Conservation (phyloP, 306 rosid genomes). For the Abrus pulchellus region DNA sequence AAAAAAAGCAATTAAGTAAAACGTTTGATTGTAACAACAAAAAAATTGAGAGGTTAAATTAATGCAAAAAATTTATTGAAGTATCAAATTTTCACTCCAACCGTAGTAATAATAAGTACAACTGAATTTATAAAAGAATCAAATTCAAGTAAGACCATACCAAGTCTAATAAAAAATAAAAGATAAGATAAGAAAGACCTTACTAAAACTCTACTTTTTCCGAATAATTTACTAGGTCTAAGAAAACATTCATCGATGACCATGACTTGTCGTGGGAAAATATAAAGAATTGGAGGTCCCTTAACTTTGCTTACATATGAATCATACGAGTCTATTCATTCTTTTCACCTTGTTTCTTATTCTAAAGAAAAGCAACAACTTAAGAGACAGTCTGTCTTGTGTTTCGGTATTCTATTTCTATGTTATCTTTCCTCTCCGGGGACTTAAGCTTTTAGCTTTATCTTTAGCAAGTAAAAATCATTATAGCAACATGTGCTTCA, state of each 20-base stretch:
- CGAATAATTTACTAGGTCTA: neutral
- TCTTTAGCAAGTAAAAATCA: slow-evolving; percentile 57
- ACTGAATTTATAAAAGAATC: neutral
- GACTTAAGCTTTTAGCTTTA: slow-evolving; percentile 48
- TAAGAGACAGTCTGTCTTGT: slow-evolving; percentile 46
- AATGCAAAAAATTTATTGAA: too few species aligned
- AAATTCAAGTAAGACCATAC: neutral
- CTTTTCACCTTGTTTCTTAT: slow-evolving; percentile 14
- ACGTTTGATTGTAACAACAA: too few species aligned
- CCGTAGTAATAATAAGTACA: too few species aligned
- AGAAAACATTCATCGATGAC: neutral
- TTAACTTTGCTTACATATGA: neutral
- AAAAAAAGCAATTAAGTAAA: too few species aligned
- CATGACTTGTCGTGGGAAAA: neutral
- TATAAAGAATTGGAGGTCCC: neutral
- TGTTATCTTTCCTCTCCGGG: neutral
- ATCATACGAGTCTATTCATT: neutral
- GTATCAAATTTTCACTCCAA: too few species aligned
- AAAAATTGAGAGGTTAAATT: too few species aligned
- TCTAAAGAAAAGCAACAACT: slow-evolving; percentile 17
- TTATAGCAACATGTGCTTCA: slow-evolving; percentile 57
- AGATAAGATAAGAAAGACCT: neutral
- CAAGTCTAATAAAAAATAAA: too few species aligned
- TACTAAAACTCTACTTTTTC: neutral
- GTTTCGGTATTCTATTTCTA: slow-evolving; percentile 33